Conservation (phyloP, 208 protist species). For the Acanthamoeba royreba region DNA sequence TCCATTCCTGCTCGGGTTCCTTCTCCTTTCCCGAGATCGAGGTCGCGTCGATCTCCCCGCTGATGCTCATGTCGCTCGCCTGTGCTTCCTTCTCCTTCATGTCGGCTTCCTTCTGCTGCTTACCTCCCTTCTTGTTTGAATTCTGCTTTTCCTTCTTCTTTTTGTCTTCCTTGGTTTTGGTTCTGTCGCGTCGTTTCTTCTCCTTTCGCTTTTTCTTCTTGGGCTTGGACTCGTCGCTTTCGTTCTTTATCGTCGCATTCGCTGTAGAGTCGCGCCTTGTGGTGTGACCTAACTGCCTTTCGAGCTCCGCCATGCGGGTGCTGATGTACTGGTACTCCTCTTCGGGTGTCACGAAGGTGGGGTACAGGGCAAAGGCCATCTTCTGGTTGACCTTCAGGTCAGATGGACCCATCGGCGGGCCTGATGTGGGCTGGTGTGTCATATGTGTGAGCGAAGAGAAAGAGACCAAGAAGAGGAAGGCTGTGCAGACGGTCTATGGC, state of each 20-base stretch:
- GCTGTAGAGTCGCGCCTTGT: background rate
- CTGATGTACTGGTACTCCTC: background rate
- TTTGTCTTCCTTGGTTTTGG: background rate
- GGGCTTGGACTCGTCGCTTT: background rate
- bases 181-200: background rate
- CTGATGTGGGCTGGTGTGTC: no score
- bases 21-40: background rate
- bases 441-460: no score
- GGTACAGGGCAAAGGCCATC: background rate
- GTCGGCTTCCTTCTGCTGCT: background rate
- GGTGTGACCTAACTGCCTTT: background rate
- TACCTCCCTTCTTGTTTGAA: background rate
- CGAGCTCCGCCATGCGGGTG: background rate
- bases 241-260: background rate
- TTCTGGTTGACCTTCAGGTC: no score
- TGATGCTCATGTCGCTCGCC: background rate
- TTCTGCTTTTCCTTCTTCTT: background rate
- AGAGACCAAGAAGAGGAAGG: no score
- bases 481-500: no score
- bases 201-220: background rate
- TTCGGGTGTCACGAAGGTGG: background rate
- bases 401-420: no score
- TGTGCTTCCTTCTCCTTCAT: background rate
- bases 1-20: background rate
- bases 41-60: background rate